Evolutionary conservation across 129 eudicot genomes (phyloP).

Genomic region (Arctium minus): DNA sequence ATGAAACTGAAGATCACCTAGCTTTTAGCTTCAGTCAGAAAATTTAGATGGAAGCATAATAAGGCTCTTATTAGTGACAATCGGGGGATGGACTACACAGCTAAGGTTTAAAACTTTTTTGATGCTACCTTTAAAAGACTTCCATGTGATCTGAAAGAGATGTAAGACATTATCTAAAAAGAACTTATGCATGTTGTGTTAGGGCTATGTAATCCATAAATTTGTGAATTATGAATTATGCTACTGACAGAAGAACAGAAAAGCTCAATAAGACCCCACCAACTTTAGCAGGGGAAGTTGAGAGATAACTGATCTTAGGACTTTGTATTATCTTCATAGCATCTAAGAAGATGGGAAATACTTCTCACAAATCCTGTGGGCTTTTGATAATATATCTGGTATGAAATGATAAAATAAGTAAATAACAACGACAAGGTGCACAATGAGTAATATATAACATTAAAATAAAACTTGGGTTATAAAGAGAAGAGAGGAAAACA

Average conservation of each 20-base stretch:
- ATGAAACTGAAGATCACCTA: too few species aligned
- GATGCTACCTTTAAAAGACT: too few species aligned
- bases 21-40: too few species aligned
- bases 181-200: neutral
- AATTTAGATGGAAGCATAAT: too few species aligned
- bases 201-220: neutral
- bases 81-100: too few species aligned
- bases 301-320: neutral
- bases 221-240: neutral
- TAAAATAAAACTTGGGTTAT: neutral
- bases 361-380: neutral
- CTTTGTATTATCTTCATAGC: neutral
- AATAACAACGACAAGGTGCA: neutral
- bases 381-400: neutral
- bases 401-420: neutral
- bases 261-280: neutral
- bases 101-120: too few species aligned
- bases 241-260: neutral
- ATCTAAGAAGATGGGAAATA: neutral
- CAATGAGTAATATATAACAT: neutral
- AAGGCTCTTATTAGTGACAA: too few species aligned
- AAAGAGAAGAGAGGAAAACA: neutral
- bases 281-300: neutral
- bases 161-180: too few species aligned
- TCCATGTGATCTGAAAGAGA: too few species aligned